phyloP scores from a whole-genome alignment of 176 grass and related monocot species.

The Aegilops speltoides region DNA sequence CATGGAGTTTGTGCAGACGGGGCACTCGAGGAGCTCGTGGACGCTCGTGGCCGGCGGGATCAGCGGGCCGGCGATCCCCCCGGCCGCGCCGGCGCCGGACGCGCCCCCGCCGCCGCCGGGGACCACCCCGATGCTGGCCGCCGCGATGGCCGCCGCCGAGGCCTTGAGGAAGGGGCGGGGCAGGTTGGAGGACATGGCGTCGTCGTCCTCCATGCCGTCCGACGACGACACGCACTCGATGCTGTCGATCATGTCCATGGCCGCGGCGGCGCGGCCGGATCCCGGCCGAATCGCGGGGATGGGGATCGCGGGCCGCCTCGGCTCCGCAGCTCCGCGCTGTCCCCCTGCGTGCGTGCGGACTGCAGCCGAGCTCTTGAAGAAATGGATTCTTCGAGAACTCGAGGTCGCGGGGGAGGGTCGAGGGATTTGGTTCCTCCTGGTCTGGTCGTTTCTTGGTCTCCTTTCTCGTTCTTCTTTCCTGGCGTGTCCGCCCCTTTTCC shows the following conservation, averaged over 20 bases:
- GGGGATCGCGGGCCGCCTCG: background rate
- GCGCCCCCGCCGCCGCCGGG: constrained; percentile 7
- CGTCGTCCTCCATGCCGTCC: constrained; percentile 48
- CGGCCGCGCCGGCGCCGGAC: background rate
- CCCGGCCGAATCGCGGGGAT: background rate
- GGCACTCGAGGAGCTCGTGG: constrained; percentile 96
- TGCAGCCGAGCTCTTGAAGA: background rate
- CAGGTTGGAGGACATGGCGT: constrained; percentile 9
- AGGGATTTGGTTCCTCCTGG: background rate
- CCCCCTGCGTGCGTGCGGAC: background rate
- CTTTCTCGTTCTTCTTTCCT: background rate
- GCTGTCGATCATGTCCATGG: constrained; percentile 39
- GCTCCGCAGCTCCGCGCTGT: background rate
- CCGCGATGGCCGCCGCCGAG: constrained; percentile 5
- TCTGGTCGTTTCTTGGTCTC: background rate
- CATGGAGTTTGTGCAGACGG: constrained; percentile 96
- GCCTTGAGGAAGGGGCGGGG: constrained; percentile 47
- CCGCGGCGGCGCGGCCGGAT: background rate
- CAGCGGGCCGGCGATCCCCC: background rate
- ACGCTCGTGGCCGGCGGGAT: constrained; percentile 55
- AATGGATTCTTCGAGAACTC: constrained; percentile 5
- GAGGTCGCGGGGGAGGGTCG: background rate
- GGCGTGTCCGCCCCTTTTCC: background rate
- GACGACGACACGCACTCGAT: constrained; percentile 54
- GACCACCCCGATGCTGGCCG: constrained; percentile 3